These are phyloP conservation scores for Leccinum boreale DNA, from an alignment of 768 basidiomycete genomes.

Conservation along the genomic window DNA sequence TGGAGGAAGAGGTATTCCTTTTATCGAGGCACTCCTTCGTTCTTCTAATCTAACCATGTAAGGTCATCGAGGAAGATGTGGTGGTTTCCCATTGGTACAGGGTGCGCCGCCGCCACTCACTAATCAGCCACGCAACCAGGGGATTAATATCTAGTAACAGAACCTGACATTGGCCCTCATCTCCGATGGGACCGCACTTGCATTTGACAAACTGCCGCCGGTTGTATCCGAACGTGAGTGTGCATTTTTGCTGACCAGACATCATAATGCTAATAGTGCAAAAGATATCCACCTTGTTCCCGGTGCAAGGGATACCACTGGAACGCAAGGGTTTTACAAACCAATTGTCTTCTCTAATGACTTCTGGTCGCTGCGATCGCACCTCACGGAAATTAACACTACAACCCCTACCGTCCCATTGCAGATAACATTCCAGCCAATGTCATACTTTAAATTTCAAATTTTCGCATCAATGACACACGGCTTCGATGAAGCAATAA, in stretches of 20 bases:
- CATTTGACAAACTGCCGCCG: conserved; percentile 53
- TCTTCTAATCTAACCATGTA: conserved; percentile 8
- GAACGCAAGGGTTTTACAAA: conserved; percentile 69
- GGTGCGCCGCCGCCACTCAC: conserved; percentile 36
- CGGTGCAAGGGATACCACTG: conserved; percentile 57
- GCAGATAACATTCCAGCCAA: conserved; percentile 78
- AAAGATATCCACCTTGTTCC: conserved; percentile 65
- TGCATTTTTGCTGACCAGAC: neutral
- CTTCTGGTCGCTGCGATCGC: conserved; percentile 87
- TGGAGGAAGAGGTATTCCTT: conserved; percentile 47
- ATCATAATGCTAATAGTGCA: conserved; percentile 10
- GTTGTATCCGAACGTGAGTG: conserved; percentile 61
- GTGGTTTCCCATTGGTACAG: conserved; percentile 84
- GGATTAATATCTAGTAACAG: conserved; percentile 33
- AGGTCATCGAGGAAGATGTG: conserved; percentile 45
- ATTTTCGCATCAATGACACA: conserved; percentile 80
- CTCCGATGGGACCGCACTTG: conserved; percentile 60
- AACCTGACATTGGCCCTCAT: conserved; percentile 88
- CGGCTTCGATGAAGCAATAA: conserved; percentile 84
- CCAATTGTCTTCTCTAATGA: conserved; percentile 93
- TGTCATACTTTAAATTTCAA: conserved; percentile 86
- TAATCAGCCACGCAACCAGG: neutral
- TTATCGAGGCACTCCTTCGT: conserved; percentile 4
- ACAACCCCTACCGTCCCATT: conserved; percentile 78
- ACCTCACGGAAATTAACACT: conserved; percentile 81